phyloP scores from a whole-genome alignment of 345 rosid genomes.

The Salix brachista region DNA sequence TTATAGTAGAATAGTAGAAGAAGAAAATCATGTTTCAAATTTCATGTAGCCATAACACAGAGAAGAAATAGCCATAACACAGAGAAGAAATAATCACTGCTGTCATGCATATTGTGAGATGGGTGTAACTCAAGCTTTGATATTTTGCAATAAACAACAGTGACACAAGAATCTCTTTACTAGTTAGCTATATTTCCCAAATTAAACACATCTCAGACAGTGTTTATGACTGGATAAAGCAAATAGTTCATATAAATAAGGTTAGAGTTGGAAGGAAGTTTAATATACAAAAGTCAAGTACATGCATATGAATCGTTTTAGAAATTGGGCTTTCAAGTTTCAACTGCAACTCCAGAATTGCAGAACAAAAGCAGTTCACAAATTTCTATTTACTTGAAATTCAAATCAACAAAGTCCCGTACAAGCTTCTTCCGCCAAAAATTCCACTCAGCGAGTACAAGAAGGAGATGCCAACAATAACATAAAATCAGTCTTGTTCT shows the following conservation, averaged over 20 bases:
- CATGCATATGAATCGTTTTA: not conserved
- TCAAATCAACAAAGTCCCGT: not conserved
- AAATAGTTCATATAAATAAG: not conserved
- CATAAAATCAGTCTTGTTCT: not conserved
- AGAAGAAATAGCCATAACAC: not conserved
- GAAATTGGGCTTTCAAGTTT: constrained; percentile 1
- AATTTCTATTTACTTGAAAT: not conserved
- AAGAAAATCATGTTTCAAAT: not conserved
- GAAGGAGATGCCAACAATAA: not conserved
- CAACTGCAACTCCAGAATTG: not conserved
- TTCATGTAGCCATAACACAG: not conserved
- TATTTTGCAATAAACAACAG: not conserved
- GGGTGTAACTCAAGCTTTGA: not conserved
- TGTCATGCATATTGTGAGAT: not conserved
- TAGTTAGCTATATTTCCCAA: not conserved
- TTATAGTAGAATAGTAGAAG: not conserved
- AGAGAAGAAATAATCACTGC: not conserved
- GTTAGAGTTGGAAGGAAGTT: not conserved
- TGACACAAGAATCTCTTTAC: not conserved
- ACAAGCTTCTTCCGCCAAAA: not conserved
- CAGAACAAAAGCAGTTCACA: not conserved
- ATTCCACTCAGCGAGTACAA: not conserved
- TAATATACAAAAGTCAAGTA: not conserved
- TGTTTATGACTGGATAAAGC: not conserved
- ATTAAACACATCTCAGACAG: not conserved